Evolutionary conservation across 768 basidiomycete genomes (phyloP).

Genomic region (Amanita molliuscula): DNA sequence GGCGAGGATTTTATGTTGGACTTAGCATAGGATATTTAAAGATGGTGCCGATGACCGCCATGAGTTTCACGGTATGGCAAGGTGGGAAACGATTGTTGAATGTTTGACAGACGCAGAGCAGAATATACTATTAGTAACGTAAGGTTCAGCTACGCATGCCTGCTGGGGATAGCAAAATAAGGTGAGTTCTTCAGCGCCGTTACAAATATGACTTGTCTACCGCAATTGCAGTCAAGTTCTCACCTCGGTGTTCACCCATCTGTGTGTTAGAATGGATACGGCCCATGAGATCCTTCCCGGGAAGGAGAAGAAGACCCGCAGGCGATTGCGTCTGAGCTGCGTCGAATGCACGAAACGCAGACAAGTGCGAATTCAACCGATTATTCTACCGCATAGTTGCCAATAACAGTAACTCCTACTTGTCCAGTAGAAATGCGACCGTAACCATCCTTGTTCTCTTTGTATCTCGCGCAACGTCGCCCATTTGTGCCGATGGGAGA

Average conservation of each 20-base stretch:
- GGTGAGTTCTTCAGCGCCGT: not conserved
- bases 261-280: not conserved
- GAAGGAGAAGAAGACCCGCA: slow-evolving; percentile 36
- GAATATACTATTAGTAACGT: not conserved
- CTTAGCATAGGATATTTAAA: slow-evolving; percentile 89
- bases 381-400: not conserved
- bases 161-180: slow-evolving; percentile 4
- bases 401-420: not conserved
- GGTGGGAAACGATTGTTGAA: slow-evolving; percentile 49
- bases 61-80: slow-evolving; percentile 90
- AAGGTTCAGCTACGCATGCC: not conserved
- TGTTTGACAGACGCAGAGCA: slow-evolving; percentile 19
- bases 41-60: slow-evolving; percentile 92
- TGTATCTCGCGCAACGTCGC: slow-evolving; percentile 28
- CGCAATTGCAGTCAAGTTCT: not conserved
- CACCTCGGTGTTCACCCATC: not conserved
- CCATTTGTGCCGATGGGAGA: slow-evolving; percentile 38
- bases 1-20: slow-evolving; percentile 87
- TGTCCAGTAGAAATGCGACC: slow-evolving; percentile 37
- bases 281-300: not conserved
- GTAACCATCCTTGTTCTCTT: slow-evolving; percentile 30
- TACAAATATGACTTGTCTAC: slow-evolving; percentile 4
- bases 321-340: slow-evolving; percentile 40
- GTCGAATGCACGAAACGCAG: slow-evolving; percentile 47
- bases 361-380: slow-evolving; percentile 25